Conservation (phyloP, 78 protist genomes). For the Chrysochromulina tobinii region DNA sequence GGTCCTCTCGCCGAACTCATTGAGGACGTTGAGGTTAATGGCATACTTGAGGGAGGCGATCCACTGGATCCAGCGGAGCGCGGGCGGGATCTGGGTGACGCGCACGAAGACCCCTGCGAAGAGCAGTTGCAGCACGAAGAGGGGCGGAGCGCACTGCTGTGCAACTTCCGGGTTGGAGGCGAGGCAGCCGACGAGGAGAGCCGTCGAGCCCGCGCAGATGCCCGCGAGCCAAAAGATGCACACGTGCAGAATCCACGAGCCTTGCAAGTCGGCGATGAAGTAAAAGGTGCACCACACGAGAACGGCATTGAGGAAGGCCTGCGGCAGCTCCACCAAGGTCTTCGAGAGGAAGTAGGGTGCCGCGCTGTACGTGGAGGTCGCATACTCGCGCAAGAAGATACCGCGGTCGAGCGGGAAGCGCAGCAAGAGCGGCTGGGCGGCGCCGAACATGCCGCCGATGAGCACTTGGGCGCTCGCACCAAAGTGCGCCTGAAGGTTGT, state of each 20-base stretch:
- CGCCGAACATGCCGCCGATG: slow-evolving; percentile 48
- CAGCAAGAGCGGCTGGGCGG: slow-evolving; percentile 48
- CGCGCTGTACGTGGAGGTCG: slow-evolving; percentile 21
- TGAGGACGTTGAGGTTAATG: slow-evolving; percentile 31
- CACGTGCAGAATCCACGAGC: slow-evolving; percentile 10
- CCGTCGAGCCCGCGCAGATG: slow-evolving; percentile 13
- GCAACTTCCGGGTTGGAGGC: background rate
- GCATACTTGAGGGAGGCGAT: slow-evolving; percentile 52
- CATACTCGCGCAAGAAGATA: slow-evolving; percentile 55
- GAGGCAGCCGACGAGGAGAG: slow-evolving; percentile 28
- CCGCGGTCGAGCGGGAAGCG: slow-evolving; percentile 46
- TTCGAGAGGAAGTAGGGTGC: slow-evolving; percentile 36
- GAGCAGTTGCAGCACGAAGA: slow-evolving; percentile 57
- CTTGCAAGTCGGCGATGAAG: slow-evolving; percentile 19
- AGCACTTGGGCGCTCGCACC: slow-evolving; percentile 8
- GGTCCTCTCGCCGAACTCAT: slow-evolving; percentile 21
- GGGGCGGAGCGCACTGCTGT: background rate
- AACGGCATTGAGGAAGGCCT: background rate
- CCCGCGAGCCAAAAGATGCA: slow-evolving; percentile 19
- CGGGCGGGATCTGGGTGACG: slow-evolving; percentile 41
- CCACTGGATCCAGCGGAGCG: slow-evolving; percentile 63
- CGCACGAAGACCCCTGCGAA: slow-evolving; percentile 55
- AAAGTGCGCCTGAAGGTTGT: background rate
- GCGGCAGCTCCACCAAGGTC: slow-evolving; percentile 5
- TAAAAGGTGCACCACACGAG: background rate